Conservation (phyloP, 2,329 filamentous ascomycete species). For the Fusarium piperis region DNA sequence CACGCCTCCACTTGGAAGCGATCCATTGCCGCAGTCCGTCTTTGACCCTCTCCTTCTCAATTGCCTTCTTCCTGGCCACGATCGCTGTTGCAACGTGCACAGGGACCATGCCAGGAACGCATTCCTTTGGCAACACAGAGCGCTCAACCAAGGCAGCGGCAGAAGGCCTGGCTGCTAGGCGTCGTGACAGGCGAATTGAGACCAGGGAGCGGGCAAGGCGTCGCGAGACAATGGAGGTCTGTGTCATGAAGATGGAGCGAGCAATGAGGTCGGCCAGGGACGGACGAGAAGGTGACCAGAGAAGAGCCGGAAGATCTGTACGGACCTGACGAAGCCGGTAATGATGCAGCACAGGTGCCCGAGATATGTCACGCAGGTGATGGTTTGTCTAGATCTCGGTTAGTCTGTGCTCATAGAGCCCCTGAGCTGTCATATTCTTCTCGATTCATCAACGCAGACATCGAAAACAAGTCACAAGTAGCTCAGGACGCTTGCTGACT, state of each 20-base stretch:
- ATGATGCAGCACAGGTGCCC: slow-evolving; percentile 72
- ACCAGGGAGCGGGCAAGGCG: slow-evolving; percentile 71
- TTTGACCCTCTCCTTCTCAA: slow-evolving; percentile 75
- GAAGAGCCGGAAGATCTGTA: slow-evolving; percentile 61
- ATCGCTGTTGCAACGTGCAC: slow-evolving; percentile 66
- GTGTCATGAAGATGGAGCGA: slow-evolving; percentile 73
- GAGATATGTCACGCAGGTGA: slow-evolving; percentile 68
- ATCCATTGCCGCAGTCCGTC: slow-evolving; percentile 73
- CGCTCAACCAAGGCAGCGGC: slow-evolving; percentile 69
- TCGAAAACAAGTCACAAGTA: background rate
- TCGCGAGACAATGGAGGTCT: slow-evolving; percentile 72
- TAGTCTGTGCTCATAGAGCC: slow-evolving; percentile 23
- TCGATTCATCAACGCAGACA: background rate
- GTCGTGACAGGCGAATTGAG: slow-evolving; percentile 71
- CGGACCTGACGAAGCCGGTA: slow-evolving; percentile 69
- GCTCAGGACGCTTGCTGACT: slow-evolving; percentile 1
- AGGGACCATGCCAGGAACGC: slow-evolving; percentile 58
- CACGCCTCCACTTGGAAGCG: slow-evolving; percentile 64
- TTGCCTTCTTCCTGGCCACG: slow-evolving; percentile 68
- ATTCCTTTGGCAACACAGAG: slow-evolving; percentile 72
- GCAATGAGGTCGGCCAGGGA: slow-evolving; percentile 69
- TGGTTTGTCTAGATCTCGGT: slow-evolving; percentile 63
- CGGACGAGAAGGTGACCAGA: slow-evolving; percentile 67
- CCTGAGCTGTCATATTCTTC: background rate
- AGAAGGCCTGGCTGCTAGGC: slow-evolving; percentile 68